Evolutionary conservation across 495 filamentous ascomycete species (phyloP), one percentile per base, ranked within the genome.

Genomic region (Penicillium tannophilum): DNA sequence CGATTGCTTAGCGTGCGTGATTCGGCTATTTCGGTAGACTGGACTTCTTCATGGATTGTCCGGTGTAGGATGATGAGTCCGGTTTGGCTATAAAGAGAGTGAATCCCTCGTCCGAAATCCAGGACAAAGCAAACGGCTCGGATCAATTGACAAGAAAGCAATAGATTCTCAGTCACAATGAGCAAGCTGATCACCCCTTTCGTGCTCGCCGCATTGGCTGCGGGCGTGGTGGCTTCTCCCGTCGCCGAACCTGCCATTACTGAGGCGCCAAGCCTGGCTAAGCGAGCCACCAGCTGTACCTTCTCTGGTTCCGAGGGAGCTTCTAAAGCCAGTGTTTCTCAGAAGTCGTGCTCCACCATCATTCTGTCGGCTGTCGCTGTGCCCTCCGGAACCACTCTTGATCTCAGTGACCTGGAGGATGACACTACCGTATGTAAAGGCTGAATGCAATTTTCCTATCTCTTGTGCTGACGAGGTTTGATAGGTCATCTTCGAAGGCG

Each of bases 271-370:
- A 66, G 42, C 14, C 47, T 66, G 20, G 63, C 49, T 3, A 63
- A 66, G 54, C 43, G 63, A 56, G 56, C 63, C 14, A 63, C 54
- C 8, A 66, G 49, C 14, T 66, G 63, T 42, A 66, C 63, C 1
- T 66, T 66, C 43, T 66, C 63, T 4, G 63, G 63, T 8, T 66
- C 63, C 26, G 47, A 35, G 16, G 63, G 63, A 30, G 73, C 76
- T 2, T 55, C 70, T 12, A 62, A 56, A 3, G 80, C 73, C 2
- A 77, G 63, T 55, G 66, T 66, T 53, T 73, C 72, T 41, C 77
- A 83, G 69, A 66, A 66, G 5, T 77, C 78, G 14, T 84, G 82
- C 69, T 74, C 80, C 1, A 80, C 76, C 5, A 83, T 84, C 47
- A 64, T 78, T 24, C 68, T 83, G 10, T 75, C 68, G 14, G 60